Conservation (phyloP, 129 eudicot species). For the Flaveria ramosissima region DNA sequence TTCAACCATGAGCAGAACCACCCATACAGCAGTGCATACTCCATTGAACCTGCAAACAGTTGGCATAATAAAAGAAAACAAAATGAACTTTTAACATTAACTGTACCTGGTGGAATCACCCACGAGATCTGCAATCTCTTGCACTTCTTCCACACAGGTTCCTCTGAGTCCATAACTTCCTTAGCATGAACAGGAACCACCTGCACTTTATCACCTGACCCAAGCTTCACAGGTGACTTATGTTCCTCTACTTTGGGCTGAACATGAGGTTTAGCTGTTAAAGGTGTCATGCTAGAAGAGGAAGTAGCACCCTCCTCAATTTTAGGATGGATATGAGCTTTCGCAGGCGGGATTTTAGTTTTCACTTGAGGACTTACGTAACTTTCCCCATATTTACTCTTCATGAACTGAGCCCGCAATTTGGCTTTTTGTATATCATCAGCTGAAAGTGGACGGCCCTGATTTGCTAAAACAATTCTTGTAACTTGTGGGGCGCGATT, state of each 20-base stretch:
- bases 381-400: constrained; percentile 61
- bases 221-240: constrained; percentile 27
- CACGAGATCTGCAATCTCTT: constrained; percentile 74
- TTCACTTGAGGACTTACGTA: constrained; percentile 36
- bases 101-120: constrained; percentile 85
- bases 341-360: constrained; percentile 47
- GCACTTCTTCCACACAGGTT: constrained; percentile 65
- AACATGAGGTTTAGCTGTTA: constrained; percentile 38
- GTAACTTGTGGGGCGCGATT: constrained; percentile 57
- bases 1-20: constrained; percentile 22
- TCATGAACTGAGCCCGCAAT: constrained; percentile 90
- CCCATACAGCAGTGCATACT: background rate
- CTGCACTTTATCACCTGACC: constrained; percentile 16
- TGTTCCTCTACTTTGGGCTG: constrained; percentile 50
- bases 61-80: constrained; percentile 13
- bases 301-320: constrained; percentile 47
- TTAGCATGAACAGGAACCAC: constrained; percentile 25
- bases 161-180: constrained; percentile 41
- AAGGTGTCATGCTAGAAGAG: constrained; percentile 34
- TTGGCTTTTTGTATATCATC: constrained; percentile 97
- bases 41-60: constrained; percentile 34
- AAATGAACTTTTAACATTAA: background rate
- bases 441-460: constrained; percentile 93
- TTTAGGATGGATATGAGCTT: constrained; percentile 39
- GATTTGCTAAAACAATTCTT: constrained; percentile 51